Conservation (phyloP, 306 rosid genomes). For the Heteromeles arbutifolia region DNA sequence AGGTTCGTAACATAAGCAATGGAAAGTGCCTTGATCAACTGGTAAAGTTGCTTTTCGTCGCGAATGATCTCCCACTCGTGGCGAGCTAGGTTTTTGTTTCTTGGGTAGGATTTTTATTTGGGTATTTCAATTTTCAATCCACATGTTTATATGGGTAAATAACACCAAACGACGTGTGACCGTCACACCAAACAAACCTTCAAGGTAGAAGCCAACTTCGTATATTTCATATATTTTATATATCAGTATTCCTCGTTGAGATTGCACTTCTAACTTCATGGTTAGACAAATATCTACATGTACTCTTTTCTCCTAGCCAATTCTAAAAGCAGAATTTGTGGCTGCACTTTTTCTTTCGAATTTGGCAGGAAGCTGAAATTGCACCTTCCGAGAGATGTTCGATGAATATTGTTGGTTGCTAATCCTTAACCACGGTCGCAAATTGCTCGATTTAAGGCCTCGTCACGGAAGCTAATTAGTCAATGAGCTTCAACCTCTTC, state of each 20-base stretch:
- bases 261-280: neutral
- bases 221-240: neutral
- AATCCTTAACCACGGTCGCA: neutral
- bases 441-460: neutral
- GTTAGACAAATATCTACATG: neutral
- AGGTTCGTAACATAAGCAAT: too few species aligned
- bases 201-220: neutral
- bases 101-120: too few species aligned
- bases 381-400: neutral
- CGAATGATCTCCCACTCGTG: too few species aligned
- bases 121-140: neutral
- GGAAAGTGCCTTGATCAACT: too few species aligned
- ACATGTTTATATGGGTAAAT: neutral
- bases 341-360: neutral
- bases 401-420: neutral
- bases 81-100: too few species aligned
- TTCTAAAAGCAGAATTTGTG: neutral
- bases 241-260: neutral
- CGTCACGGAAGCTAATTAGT: neutral
- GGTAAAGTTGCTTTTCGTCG: too few species aligned
- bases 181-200: neutral
- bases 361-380: neutral
- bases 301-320: neutral
- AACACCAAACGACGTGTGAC: neutral
- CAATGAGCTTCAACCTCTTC: conserved; percentile 23